Conservation (phyloP, 2,329 filamentous ascomycete genomes). For the Ophiostoma sp. region DNA sequence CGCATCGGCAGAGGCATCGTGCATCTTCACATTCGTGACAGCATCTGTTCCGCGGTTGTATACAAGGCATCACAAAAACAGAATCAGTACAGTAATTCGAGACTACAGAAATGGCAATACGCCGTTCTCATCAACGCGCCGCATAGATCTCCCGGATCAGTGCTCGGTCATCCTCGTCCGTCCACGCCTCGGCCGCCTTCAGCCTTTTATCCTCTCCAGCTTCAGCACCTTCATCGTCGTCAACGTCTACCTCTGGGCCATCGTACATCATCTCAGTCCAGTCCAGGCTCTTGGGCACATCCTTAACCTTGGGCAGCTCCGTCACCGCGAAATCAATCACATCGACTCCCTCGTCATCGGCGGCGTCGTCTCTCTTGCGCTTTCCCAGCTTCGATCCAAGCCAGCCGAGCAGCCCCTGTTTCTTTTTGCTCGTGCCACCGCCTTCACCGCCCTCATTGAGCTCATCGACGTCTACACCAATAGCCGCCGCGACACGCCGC, state of each 20-base stretch:
- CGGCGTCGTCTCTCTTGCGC: conserved; percentile 5
- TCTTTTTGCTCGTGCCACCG: conserved; percentile 20
- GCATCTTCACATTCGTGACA: no score
- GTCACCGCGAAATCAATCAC: conserved; percentile 12
- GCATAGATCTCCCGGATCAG: background rate
- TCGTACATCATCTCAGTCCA: background rate
- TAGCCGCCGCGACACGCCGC: conserved; percentile 22
- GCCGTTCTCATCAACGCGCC: no score
- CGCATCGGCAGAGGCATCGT: no score
- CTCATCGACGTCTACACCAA: background rate
- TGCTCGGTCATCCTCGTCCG: background rate
- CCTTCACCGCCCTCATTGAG: background rate
- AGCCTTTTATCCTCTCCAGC: background rate
- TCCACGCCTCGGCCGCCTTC: background rate
- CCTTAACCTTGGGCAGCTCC: conserved; percentile 17
- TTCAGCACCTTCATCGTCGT: background rate
- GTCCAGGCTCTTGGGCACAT: conserved; percentile 16
- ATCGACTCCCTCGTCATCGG: background rate
- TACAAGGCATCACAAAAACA: no score
- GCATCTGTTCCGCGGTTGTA: no score
- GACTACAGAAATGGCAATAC: no score
- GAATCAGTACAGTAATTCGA: no score
- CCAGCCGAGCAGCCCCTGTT: background rate
- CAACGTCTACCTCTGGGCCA: background rate
- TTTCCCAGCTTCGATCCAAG: conserved; percentile 12